A percentile compares a stretch with the other conserved stretches of the same genome.
Evolutionary conservation across 441 rosid genomes (phyloP).

Genomic region (Gossypium aridum): DNA sequence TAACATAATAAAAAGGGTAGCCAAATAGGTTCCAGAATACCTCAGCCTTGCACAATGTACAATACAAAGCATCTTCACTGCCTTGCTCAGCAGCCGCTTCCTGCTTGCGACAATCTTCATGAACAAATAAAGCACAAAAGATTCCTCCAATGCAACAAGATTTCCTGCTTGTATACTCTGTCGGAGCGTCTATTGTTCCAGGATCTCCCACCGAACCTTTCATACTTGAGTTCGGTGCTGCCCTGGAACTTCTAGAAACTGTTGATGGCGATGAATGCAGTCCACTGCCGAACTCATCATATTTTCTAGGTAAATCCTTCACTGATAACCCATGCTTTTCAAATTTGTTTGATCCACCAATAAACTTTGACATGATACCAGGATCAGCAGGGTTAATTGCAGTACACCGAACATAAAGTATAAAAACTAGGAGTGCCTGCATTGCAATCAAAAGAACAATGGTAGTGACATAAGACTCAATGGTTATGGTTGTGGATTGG

Average conservation of each 20-base stretch:
- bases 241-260: slow-evolving; percentile 62
- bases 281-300: slow-evolving; percentile 56
- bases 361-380: slow-evolving; percentile 60
- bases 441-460: slow-evolving; percentile 3
- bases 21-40: slow-evolving; percentile 21
- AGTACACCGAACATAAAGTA: slow-evolving; percentile 64
- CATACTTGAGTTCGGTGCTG: slow-evolving; percentile 52
- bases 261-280: slow-evolving; percentile 68
- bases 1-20: neutral
- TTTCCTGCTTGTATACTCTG: slow-evolving; percentile 21
- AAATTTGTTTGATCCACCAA: slow-evolving; percentile 20
- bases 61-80: slow-evolving; percentile 60
- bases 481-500: neutral
- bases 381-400: slow-evolving; percentile 78
- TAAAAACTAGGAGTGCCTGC: slow-evolving; percentile 60
- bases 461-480: neutral
- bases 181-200: slow-evolving; percentile 28
- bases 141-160: slow-evolving; percentile 37
- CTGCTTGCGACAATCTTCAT: slow-evolving; percentile 59
- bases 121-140: slow-evolving; percentile 49
- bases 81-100: slow-evolving; percentile 38
- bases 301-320: slow-evolving; percentile 39
- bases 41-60: slow-evolving; percentile 70
- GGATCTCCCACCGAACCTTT: slow-evolving; percentile 59
- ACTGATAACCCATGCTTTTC: slow-evolving; percentile 29